Conservation (phyloP, 805 yeast genomes). For the Hanseniaspora taiwanica region DNA sequence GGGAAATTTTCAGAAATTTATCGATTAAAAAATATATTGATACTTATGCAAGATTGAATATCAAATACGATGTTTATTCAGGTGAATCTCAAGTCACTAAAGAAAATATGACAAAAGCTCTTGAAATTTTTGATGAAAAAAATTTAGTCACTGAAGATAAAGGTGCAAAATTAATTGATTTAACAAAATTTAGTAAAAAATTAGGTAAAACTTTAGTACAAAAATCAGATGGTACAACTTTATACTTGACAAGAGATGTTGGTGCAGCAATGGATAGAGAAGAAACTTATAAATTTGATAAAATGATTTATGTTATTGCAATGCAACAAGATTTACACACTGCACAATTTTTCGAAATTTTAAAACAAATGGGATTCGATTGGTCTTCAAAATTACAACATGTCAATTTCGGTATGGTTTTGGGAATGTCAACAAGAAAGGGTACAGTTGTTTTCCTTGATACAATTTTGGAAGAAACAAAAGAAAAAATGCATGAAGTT, state of each 20-base stretch:
- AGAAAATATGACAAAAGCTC: slow-evolving; percentile 54
- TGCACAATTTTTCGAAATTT: slow-evolving; percentile 87
- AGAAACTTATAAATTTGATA: slow-evolving; percentile 73
- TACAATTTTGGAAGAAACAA: slow-evolving; percentile 83
- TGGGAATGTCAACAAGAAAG: slow-evolving; percentile 95
- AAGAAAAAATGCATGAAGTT: slow-evolving; percentile 88
- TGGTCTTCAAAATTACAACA: slow-evolving; percentile 79
- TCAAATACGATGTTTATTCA: slow-evolving; percentile 74
- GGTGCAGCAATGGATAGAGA: slow-evolving; percentile 93
- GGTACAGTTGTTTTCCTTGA: slow-evolving; percentile 98
- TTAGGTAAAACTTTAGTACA: slow-evolving; percentile 86
- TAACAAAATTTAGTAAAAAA: slow-evolving; percentile 75
- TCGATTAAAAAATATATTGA: slow-evolving; percentile 75
- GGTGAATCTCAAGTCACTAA: slow-evolving; percentile 92
- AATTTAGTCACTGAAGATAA: slow-evolving; percentile 70
- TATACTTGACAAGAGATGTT: slow-evolving; percentile 89
- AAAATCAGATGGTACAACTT: slow-evolving; percentile 89
- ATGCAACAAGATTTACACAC: slow-evolving; percentile 90
- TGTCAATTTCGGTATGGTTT: slow-evolving; percentile 93
- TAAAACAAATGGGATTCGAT: slow-evolving; percentile 77
- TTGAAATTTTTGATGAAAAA: slow-evolving; percentile 47
- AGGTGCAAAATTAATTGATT: slow-evolving; percentile 83
- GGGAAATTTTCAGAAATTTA: slow-evolving; percentile 84
- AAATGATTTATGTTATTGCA: slow-evolving; percentile 93
- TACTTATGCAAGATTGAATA: slow-evolving; percentile 87